Evolutionary conservation across 345 rosid genomes (phyloP), one percentile per base, ranked within the genome.

Genomic region (Sonneratia alba): DNA sequence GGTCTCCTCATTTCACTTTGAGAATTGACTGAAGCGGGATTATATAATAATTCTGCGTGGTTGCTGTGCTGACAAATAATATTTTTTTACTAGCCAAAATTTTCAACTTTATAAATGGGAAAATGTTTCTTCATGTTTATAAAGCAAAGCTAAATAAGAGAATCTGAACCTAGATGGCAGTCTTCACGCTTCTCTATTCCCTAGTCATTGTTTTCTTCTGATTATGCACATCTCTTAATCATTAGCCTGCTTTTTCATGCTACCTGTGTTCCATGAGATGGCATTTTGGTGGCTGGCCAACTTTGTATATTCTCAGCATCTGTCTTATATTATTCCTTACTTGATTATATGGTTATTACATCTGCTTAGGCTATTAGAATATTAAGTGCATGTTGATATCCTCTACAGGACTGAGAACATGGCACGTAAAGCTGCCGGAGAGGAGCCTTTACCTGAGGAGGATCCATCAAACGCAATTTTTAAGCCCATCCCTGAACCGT

Each of bases 391-490:
- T 38, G 49, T 57, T 68, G 36, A 73, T 75, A 27, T 83, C 61
- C 21, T 42, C 63, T 79, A 42, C 71, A 96, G 99, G 90, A 71
- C 91, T 36, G 99, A 96, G 85, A 96, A 96, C 79, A 79, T 80
- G 87, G 75, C 91, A 63, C 91, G 99, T 14, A 96, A 86, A 83
- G 81, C 89, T 73, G 87, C 93, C 27, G 98, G 98, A 57, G 99
- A 92, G 72, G 99, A 92, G 79, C 88, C 93, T 70, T 81, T 96
- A 70, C 96, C 97, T 1, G 99, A 96, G 85, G 99, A 96, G 80
- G 99, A 96, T 86, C 96, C 96, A 24, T 73, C 90, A 64, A 96
- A 96, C 83, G 92, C 99, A 22, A 79, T 91, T 63, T 96, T 96
- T 70, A 96, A 96, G 85, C 87, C 97, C 32, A 83, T 89, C 53